Conservation (phyloP, 2,329 filamentous ascomycete genomes). For the Neofusicoccum sp. region DNA sequence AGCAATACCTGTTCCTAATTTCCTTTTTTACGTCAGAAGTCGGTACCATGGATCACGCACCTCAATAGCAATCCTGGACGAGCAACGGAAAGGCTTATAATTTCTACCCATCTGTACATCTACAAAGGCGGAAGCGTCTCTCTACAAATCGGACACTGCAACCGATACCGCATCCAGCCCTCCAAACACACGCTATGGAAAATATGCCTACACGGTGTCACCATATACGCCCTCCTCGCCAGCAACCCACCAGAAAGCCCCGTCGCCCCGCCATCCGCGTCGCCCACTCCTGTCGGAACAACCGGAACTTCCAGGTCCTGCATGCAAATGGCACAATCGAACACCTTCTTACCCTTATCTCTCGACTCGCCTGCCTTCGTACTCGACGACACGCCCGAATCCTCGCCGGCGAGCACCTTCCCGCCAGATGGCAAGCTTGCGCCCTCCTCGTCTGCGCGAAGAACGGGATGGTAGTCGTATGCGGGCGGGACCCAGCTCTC, state of each 20-base stretch:
- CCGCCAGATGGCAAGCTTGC: constrained; percentile 75
- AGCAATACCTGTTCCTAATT: no score
- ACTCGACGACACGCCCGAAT: constrained; percentile 3
- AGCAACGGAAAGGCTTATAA: no score
- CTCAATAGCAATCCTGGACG: no score
- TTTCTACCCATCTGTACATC: neutral
- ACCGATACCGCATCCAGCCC: constrained; percentile 90
- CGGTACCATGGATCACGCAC: no score
- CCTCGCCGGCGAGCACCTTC: constrained; percentile 31
- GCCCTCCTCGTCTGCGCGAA: constrained; percentile 82
- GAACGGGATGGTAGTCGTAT: constrained; percentile 93
- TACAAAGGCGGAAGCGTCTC: constrained; percentile 84
- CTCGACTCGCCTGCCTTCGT: constrained; percentile 46
- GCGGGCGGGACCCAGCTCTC: constrained; percentile 68
- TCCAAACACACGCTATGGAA: constrained; percentile 92
- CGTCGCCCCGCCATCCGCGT: constrained; percentile 45
- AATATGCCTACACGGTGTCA: constrained; percentile 93
- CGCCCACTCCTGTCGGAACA: constrained; percentile 56
- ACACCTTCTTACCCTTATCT: constrained; percentile 61
- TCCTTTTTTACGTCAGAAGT: no score
- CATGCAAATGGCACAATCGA: constrained; percentile 95
- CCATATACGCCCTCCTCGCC: constrained; percentile 86
- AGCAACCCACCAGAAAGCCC: constrained; percentile 65
- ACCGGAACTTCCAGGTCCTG: constrained; percentile 89
- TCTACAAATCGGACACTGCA: constrained; percentile 94